phyloP scores from a whole-genome alignment of 1,139 yeast genomes.

The Lodderomyces theae region DNA sequence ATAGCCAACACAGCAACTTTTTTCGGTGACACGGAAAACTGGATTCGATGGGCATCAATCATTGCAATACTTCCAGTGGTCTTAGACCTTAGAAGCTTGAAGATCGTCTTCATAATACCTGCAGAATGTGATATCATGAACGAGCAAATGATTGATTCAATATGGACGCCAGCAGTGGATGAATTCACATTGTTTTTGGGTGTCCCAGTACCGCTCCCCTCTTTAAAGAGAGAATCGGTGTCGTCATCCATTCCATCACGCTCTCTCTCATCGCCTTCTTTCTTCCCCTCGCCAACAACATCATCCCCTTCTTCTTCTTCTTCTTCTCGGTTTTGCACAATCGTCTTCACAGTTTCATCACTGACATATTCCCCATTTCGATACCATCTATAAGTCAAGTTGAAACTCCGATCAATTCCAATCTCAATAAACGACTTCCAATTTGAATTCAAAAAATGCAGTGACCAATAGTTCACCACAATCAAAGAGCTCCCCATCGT shows the following conservation, averaged over 20 bases:
- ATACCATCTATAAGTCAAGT: conserved; percentile 65
- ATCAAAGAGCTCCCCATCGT: conserved; percentile 62
- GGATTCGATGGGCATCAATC: conserved; percentile 37
- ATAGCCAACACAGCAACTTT: conserved; percentile 40
- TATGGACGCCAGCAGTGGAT: conserved; percentile 34
- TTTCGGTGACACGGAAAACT: conserved; percentile 33
- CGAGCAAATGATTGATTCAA: conserved; percentile 34
- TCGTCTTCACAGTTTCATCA: conserved; percentile 20
- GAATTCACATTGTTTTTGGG: too few relatives aligned
- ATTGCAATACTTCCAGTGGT: conserved; percentile 15
- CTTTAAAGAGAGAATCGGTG: not conserved
- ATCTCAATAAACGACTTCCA: conserved; percentile 59
- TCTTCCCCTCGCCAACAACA: conserved; percentile 19
- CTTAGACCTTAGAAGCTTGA: conserved; percentile 14
- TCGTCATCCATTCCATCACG: not conserved
- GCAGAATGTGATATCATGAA: conserved; percentile 42
- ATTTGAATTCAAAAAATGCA: conserved; percentile 34
- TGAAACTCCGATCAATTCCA: conserved; percentile 55
- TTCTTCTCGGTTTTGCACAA: conserved; percentile 7
- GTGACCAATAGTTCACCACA: conserved; percentile 68
- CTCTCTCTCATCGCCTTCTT: not conserved
- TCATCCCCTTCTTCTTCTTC: conserved; percentile 18
- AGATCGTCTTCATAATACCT: conserved; percentile 25
- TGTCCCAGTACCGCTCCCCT: not conserved
- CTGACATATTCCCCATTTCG: conserved; percentile 47